Evolutionary conservation across 306 rosid genomes (phyloP), one percentile per base, ranked within the genome.

Genomic region (Sindora glabra): DNA sequence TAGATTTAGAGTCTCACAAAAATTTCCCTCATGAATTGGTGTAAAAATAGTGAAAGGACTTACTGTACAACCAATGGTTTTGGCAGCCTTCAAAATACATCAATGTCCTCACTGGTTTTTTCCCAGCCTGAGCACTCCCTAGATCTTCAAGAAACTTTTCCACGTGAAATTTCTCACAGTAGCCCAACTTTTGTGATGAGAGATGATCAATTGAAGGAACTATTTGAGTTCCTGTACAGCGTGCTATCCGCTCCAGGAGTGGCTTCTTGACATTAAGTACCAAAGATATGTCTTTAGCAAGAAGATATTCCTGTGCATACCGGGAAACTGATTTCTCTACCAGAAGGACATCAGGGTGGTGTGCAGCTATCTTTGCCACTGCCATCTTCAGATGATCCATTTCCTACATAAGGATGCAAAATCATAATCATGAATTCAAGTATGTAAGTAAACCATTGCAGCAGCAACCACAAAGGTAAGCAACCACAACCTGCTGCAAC

Each of bases 351-450:
- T 84, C 73, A 57, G 99, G 99, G 11, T 77, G 68, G 69, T 84
- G 94, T 11, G 83, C 75, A 54, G 88, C 94, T 46, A 94, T 82
- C 88, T 84, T 94, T 21, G 99, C 89, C 65, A 94, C 95, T 57
- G 99, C 97, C 99, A 94, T 94, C 83, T 84, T 94, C 75, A 94
- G 83, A 77, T 94, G 95, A 67, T 94, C 99, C 88, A 59, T 86
- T 81, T 94, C 99, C 99, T 94, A 77, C 32, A 77, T 48, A 75
- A 73, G 56, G 45, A 63, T n/a, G 42, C 36, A 64, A 57, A 48
- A 23, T 30, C 54, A 37, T 26, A 10, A 59, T 56, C 55, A 33
- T 52, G 23, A 67, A 45, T 34, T 74, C 48, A 40, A 40, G 39
- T 14, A 37, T 27, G 26, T 48, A 26, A 17, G 25, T 34, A 53